Base-by-base conservation (phyloP, 805 yeast genomes). In the Yarrowia divulgata region DNA sequence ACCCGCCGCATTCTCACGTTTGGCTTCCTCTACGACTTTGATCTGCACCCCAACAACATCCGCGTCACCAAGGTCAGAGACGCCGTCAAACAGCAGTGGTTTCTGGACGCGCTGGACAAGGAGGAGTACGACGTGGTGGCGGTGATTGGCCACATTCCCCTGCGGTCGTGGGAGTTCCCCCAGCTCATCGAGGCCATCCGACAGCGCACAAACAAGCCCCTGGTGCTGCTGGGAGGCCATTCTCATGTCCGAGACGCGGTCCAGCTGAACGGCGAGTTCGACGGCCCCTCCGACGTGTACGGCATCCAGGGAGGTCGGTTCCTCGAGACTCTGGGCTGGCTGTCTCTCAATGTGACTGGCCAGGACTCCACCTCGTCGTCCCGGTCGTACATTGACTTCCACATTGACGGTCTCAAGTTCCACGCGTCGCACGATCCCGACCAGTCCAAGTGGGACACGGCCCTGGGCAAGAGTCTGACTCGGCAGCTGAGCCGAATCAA, bases 221-320 rank as follows among this genome's bases (percentile, higher is more conserved):
- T 94, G 67, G 97, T 92, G 76, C 91, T 90, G 73, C 89, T 94
- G 78, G 98, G 98, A 1, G 98, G 98, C 0, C 98, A 94, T 78
- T 88, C 96, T 37, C 98, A 94, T 76, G 87, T 94, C 16, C 82
- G 98, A 71, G 98, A 94, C 77, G 94, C 89, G 77, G 84, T 86
- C 8, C 80, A 85, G 3, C 81, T 88, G 64, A 98, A 94, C 74
- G 79, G 81, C 7, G 81, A 85, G 4, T 81, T 88, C 64, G 98
- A 94, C 75, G 79, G 81, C 1, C 80, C 79, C 62, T 84, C 93
- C 32, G 87, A 90, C 0, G 97, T 63, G 23, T 37, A 19, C 29
- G 68, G 89, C 0, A 78, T 94, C n/a, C 97, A 94, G 79, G 90
- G 97, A 76, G 98, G 98, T 0, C 82, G 97, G 63, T 94, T 90